Base-by-base conservation (phyloP, 192 early-diverging fungal genomes). In the Linnemannia schmuckeri region DNA sequence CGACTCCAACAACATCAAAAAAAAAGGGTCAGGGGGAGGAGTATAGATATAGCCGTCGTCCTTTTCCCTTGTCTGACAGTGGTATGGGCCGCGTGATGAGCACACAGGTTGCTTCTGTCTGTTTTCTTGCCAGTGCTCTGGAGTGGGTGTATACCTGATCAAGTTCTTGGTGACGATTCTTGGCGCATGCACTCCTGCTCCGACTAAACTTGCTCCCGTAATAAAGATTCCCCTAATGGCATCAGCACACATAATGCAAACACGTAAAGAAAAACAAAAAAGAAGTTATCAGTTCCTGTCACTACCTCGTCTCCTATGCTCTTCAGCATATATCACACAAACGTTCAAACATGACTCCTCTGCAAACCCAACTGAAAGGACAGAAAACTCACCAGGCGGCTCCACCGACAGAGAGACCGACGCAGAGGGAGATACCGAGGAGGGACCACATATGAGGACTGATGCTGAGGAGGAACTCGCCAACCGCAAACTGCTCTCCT, bases 91-190 rank as follows among this genome's bases (percentile, higher is more conserved):
- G 61, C 61, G 61, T 66, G 61, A 66, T 66, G 27, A 33, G 61
- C 61, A 66, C 30, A n/a, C n/a, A 27, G 54, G 55, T 57, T 57
- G 30, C 24, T 66, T 27, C 30, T 66, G 12, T 27, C 12, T 66
- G 61, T n/a, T 61, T 61, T 61, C 24, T 27, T 61, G 8, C 9
- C 6, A 55, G 44, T 46, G 12, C 13, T 22, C 57, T 12, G 8
- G 24, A 6, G 18, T 46, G 44, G 44, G 0, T 46, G 10, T 52
- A 27, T 87, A 94, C 94, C 94, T 97, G 89, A 99, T 98, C 82
- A 99, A 92, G 92, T 99, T 99, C 90, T 98, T 98, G 38, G 97
- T 98, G 69, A 95, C 92, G 79, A 99, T 99, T 42, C 98, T 92
- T 75, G 98, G 98, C 5, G 96, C 93, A 63, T 93, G 91, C 63